Conservation (phyloP, 805 yeast genomes). For the Schizosaccharomyces octosporus region DNA sequence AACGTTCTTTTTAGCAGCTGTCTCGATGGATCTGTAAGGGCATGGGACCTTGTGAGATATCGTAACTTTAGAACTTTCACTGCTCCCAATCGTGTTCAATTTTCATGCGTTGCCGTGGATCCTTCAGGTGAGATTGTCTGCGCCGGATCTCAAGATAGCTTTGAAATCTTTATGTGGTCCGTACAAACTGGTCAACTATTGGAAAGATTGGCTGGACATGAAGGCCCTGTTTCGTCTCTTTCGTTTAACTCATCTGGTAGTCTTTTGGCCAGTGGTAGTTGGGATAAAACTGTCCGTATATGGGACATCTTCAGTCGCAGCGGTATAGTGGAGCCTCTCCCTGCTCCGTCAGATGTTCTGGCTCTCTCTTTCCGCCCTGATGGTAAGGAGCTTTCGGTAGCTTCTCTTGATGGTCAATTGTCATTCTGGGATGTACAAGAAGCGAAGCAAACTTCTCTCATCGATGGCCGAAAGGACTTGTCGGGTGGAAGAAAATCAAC, state of each 20-base stretch:
- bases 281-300: constrained; percentile 85
- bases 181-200: constrained; percentile 84
- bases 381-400: constrained; percentile 69
- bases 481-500: constrained; percentile 57
- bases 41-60: constrained; percentile 84
- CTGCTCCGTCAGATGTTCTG: constrained; percentile 60
- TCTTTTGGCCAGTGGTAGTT: constrained; percentile 67
- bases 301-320: constrained; percentile 83
- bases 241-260: constrained; percentile 62
- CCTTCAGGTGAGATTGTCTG: constrained; percentile 93
- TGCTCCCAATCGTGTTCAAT: constrained; percentile 69
- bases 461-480: constrained; percentile 76
- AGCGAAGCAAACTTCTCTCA: constrained; percentile 43
- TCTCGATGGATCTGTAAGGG: constrained; percentile 86
- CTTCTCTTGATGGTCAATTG: constrained; percentile 72
- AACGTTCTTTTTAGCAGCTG: constrained; percentile 81
- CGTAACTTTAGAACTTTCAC: constrained; percentile 89
- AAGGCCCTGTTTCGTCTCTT: constrained; percentile 76
- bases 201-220: constrained; percentile 77
- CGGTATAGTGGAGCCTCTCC: constrained; percentile 75
- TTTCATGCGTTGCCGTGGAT: constrained; percentile 74
- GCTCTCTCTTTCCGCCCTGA: constrained; percentile 73
- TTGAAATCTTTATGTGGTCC: constrained; percentile 86
- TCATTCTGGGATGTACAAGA: constrained; percentile 60
- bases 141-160: constrained; percentile 78